Evolutionary conservation across 2,329 filamentous ascomycete species (phyloP), one percentile per base, ranked within the genome.

Genomic region (Pseudocercospora vitis): DNA sequence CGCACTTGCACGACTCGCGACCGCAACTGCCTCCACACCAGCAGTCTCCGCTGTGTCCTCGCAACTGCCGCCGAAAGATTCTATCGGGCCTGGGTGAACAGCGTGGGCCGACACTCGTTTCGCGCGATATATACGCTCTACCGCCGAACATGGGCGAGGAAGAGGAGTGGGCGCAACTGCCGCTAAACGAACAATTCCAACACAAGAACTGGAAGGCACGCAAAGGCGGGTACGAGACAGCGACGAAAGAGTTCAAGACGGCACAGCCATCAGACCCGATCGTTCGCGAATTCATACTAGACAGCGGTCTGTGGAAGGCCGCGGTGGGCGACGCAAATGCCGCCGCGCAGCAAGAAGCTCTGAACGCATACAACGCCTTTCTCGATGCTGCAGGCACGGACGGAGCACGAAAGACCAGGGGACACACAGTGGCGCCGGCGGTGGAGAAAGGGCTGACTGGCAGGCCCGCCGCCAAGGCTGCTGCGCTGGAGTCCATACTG

Each of bases 121-220:
- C 18, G 7, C 23, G n/a, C 11, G 21, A n/a, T 24, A 6, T 16
- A 11, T 7, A 35, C 32, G 32, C 11, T n/a, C 42, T n/a, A 31
- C 35, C 31, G 35, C 58, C 55, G n/a, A 68, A 52, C 64, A 95
- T 95, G 89, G 88, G 87, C 53, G 90, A 95, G 62, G 88, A 92
- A 72, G 88, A 91, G 69, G 89, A 95, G 71, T 92, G 87, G 71
- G 87, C 84, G 74, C 83, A 86, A 60, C 76, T 95, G 58, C 87
- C 90, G 37, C 73, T 95, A 52, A 78, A 84, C 39, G 90, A 95
- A 60, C 84, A 89, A 69, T 95, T 91, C 74, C 78, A 82, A 50
- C 90, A 95, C 78, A 95, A 95, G 87, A 83, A 88, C 68, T 99
- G 94, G 94, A 99, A 99, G 81, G 91, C 95, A 35, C 84, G 94